Percentiles rank a stretch among this genome's conserved stretches.
Evolutionary conservation across 2,329 filamentous ascomycete genomes (phyloP).

Genomic region (Talaromyces sp.): DNA sequence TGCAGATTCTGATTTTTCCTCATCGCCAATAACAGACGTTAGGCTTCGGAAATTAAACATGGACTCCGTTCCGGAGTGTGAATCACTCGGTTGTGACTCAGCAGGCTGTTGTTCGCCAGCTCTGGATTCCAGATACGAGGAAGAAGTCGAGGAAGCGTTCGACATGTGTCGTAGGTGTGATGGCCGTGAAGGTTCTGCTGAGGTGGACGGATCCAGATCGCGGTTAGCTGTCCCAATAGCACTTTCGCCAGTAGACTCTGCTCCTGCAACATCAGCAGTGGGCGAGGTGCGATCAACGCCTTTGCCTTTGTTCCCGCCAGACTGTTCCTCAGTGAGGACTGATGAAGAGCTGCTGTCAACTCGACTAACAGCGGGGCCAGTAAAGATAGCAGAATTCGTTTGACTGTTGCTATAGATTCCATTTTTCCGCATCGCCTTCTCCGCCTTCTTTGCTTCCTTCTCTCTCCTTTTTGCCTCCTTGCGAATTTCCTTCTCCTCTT

Average conservation of each 20-base stretch:
- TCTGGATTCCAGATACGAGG: constrained; percentile 66
- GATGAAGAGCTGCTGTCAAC: constrained; percentile 35
- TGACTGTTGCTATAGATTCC: constrained; percentile 51
- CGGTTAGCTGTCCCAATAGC: not conserved
- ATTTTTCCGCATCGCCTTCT: constrained; percentile 63
- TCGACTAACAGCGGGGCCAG: constrained; percentile 31
- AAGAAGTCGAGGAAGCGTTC: constrained; percentile 77
- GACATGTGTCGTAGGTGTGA: constrained; percentile 79
- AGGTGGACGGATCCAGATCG: constrained; percentile 27
- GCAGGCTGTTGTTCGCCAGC: constrained; percentile 38
- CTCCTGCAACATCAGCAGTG: constrained; percentile 8
- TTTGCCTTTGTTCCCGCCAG: constrained; percentile 60
- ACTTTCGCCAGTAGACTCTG: not conserved
- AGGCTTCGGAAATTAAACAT: constrained; percentile 91
- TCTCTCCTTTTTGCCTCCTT: constrained; percentile 83
- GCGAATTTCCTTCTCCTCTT: constrained; percentile 71
- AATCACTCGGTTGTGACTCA: constrained; percentile 48
- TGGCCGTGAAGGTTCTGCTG: constrained; percentile 54
- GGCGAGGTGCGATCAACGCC: constrained; percentile 55
- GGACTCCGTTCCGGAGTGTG: constrained; percentile 59
- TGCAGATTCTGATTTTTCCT: constrained; percentile 45
- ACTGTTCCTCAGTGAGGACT: constrained; percentile 32
- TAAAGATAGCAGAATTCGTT: constrained; percentile 60
- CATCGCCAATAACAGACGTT: constrained; percentile 73
- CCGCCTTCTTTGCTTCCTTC: constrained; percentile 75